A percentile compares a stretch with the other conserved stretches of the same genome.
Evolutionary conservation across 139 green algal genomes (phyloP).

Genomic region (Micractinium sp.): DNA sequence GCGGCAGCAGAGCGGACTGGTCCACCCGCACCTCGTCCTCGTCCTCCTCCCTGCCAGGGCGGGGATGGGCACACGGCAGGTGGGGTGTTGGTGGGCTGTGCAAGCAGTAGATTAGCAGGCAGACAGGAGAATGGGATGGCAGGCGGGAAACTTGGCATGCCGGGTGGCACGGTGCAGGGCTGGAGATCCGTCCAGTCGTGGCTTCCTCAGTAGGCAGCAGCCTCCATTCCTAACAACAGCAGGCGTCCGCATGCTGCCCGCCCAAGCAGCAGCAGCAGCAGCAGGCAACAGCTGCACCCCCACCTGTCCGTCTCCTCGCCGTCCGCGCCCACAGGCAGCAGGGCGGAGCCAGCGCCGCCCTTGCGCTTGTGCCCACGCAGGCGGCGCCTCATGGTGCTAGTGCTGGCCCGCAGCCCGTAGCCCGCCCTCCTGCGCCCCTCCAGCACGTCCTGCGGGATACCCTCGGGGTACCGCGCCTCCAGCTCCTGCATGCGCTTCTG

Average conservation of each 20-base stretch:
- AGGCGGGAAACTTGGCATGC: no score
- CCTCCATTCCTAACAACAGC: no score
- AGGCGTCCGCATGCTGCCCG: no score
- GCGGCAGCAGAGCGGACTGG: constrained; percentile 3
- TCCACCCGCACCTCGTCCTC: constrained; percentile 5
- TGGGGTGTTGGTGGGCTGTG: no score
- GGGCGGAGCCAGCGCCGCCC: not conserved
- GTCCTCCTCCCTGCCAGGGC: not conserved
- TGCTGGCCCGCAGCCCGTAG: not conserved
- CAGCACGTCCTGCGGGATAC: not conserved
- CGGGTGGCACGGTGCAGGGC: no score
- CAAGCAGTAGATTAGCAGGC: not conserved
- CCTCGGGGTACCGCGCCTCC: not conserved
- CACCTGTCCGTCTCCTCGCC: no score
- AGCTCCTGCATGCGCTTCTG: not conserved
- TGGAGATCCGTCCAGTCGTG: no score
- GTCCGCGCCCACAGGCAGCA: no score
- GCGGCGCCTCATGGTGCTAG: not conserved
- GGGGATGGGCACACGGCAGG: not conserved
- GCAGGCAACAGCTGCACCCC: no score
- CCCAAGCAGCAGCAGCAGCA: no score
- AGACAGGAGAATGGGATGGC: no score
- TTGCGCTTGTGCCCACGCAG: not conserved
- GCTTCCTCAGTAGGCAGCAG: no score
- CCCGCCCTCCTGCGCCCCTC: not conserved